Conservation (phyloP, 2,329 filamentous ascomycete genomes). For the Phialocephala sp. region DNA sequence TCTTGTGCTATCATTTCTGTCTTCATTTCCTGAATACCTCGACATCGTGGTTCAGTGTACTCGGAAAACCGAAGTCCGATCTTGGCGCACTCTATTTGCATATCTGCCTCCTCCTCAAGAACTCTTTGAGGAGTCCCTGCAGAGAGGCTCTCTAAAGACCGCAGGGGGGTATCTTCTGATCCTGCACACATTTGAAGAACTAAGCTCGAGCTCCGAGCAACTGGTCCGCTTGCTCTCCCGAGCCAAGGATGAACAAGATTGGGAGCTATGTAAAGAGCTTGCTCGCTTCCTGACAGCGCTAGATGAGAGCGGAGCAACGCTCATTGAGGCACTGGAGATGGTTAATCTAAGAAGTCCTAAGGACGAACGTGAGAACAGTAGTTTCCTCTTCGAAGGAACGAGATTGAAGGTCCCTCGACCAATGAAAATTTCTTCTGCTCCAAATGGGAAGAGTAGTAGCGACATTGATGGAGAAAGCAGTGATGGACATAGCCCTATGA, state of each 20-base stretch:
- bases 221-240: slow-evolving; percentile 80
- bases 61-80: slow-evolving; percentile 92
- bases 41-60: slow-evolving; percentile 97
- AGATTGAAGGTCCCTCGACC: slow-evolving; percentile 40
- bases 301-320: slow-evolving; percentile 82
- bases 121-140: slow-evolving; percentile 90
- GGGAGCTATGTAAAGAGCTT: slow-evolving; percentile 94
- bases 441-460: slow-evolving; percentile 45
- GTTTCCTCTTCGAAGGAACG: slow-evolving; percentile 48
- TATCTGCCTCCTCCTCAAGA: slow-evolving; percentile 90
- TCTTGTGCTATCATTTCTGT: slow-evolving; percentile 66
- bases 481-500: slow-evolving; percentile 34
- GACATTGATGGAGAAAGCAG: slow-evolving; percentile 41
- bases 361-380: slow-evolving; percentile 42
- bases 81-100: slow-evolving; percentile 91
- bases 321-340: slow-evolving; percentile 73
- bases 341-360: slow-evolving; percentile 54
- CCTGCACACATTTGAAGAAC: slow-evolving; percentile 79
- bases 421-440: slow-evolving; percentile 20
- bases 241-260: slow-evolving; percentile 85
- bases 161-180: slow-evolving; percentile 96
- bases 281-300: slow-evolving; percentile 94
- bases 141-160: slow-evolving; percentile 86
- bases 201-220: slow-evolving; percentile 73
- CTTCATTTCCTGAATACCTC: slow-evolving; percentile 83